phyloP scores from a whole-genome alignment of 176 grass and related monocot species.

The Cymbopogon citratus region DNA sequence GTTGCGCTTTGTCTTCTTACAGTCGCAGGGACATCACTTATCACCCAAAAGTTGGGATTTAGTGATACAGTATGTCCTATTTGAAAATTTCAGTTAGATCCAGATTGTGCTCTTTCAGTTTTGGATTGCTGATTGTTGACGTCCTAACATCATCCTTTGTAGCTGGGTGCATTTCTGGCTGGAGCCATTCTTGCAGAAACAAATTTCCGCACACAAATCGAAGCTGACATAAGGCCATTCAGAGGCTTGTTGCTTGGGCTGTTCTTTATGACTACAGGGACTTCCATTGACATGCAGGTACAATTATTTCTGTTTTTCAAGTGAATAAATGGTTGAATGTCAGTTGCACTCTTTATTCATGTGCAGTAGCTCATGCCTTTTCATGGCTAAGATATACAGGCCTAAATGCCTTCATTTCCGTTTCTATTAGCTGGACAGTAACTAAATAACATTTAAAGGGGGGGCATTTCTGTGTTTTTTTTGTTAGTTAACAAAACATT shows the following conservation, averaged over 20 bases:
- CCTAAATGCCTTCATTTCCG: background rate
- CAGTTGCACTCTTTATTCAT: background rate
- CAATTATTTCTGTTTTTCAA: background rate
- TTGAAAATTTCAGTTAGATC: slow-evolving; percentile 11
- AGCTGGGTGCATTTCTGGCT: slow-evolving; percentile 98
- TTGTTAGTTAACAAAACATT: too few species aligned
- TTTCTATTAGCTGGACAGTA: background rate
- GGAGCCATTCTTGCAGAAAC: slow-evolving; percentile 98
- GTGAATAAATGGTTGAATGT: background rate
- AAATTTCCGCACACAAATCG: slow-evolving; percentile 98
- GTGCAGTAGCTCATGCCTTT: slow-evolving; percentile 7
- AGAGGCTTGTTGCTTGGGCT: slow-evolving; percentile 96
- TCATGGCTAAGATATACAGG: background rate
- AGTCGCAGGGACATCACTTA: slow-evolving; percentile 88
- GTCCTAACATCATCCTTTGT: slow-evolving; percentile 10
- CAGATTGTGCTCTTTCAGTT: slow-evolving; percentile 10
- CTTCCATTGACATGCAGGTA: slow-evolving; percentile 97
- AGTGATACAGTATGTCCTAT: slow-evolving; percentile 80
- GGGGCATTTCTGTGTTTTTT: too few species aligned
- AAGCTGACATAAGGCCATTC: slow-evolving; percentile 99
- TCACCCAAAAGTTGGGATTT: slow-evolving; percentile 91
- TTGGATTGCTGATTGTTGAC: slow-evolving; percentile 9
- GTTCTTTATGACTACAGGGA: slow-evolving; percentile 96
- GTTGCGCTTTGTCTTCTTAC: slow-evolving; percentile 96
- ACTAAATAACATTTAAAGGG: too few species aligned